Conservation (phyloP, 345 rosid species). For the Dovyalis caffra region DNA sequence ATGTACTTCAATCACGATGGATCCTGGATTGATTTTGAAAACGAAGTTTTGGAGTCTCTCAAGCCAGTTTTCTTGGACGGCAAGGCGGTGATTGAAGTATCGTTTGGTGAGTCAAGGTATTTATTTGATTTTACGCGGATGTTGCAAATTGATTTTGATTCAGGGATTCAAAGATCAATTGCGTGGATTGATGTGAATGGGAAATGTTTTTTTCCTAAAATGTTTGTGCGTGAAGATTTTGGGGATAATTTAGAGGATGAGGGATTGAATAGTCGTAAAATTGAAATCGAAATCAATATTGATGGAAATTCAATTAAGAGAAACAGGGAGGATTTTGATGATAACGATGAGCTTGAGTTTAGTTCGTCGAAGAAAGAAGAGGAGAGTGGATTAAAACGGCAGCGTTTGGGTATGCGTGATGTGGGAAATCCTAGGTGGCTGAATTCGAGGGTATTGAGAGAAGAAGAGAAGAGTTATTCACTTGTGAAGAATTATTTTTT, state of each 20-base stretch:
- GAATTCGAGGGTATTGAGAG: slow-evolving; percentile 22
- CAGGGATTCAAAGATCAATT: slow-evolving; percentile 34
- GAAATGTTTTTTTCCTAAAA: slow-evolving; percentile 38
- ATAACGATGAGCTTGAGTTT: slow-evolving; percentile 32
- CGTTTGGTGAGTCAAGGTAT: slow-evolving; percentile 32
- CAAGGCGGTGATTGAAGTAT: slow-evolving; percentile 27
- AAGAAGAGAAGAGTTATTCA: slow-evolving; percentile 19
- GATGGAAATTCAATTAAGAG: slow-evolving; percentile 24
- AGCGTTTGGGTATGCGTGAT: slow-evolving; percentile 2
- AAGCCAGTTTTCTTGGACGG: slow-evolving; percentile 27
- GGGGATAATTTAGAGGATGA: background rate
- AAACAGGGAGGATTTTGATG: slow-evolving; percentile 13
- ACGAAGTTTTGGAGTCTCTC: slow-evolving; percentile 23
- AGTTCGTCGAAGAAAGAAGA: slow-evolving; percentile 18
- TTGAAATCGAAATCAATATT: slow-evolving; percentile 21
- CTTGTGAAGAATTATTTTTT: slow-evolving; percentile 29
- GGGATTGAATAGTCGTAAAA: background rate
- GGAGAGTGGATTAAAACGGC: slow-evolving; percentile 21
- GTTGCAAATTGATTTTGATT: slow-evolving; percentile 40
- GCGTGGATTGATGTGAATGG: slow-evolving; percentile 53
- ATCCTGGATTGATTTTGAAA: slow-evolving; percentile 36
- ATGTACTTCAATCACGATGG: slow-evolving; percentile 35
- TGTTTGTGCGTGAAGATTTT: slow-evolving; percentile 16
- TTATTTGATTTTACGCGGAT: slow-evolving; percentile 44
- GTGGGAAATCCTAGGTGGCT: slow-evolving; percentile 26